Evolutionary conservation across 1,139 yeast genomes (phyloP), one percentile per base, ranked within the genome.

Genomic region (Saccharomyces pastorianus): DNA sequence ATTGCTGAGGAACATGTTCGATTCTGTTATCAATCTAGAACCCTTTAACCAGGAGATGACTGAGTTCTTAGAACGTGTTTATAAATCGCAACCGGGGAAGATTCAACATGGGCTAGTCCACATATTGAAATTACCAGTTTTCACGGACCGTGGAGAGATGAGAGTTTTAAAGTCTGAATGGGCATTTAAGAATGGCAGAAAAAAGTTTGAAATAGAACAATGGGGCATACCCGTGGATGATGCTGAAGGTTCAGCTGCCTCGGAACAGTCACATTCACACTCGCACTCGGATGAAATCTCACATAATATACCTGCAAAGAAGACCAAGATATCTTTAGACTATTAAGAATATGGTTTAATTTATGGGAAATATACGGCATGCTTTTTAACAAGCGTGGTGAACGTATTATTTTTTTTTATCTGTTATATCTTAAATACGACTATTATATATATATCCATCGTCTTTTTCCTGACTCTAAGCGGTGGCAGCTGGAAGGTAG

Each of bases 201-300:
- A 84, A 70, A 83, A 80, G 64, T 89, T 93, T 67, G 96, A 87
- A 64, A 85, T 91, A 56, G 91, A 87, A 60, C 88, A 84, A 64
- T 91, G 96, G 96, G 88, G 96, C 26, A 93, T 93, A 49, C 98
- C 99, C 0, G 96, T 93, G 2, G 97, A 88, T 57, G 90, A 84
- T 55, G 83, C 79, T 41, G 85, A 78, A 17, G 78, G 44, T 20
- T 38, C 44, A 17, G 20, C 25, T 13, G 11, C 17, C 20, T 2
- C n/a, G 25, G 44, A 38, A 11, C 44, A 38, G 20, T 20, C 44
- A 74, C 34, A 74, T 29, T 44, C 66, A 70, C 41, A 53, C 48
- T 27, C 54, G 41, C 26, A 46, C 28, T 47, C 32, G 38, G 34
- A 48, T 14, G 52, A 34, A 17, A 27, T 51, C 11, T 32, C 53